Evolutionary conservation across 345 rosid species (phyloP).

Genomic region (Anastatica hierochuntica): DNA sequence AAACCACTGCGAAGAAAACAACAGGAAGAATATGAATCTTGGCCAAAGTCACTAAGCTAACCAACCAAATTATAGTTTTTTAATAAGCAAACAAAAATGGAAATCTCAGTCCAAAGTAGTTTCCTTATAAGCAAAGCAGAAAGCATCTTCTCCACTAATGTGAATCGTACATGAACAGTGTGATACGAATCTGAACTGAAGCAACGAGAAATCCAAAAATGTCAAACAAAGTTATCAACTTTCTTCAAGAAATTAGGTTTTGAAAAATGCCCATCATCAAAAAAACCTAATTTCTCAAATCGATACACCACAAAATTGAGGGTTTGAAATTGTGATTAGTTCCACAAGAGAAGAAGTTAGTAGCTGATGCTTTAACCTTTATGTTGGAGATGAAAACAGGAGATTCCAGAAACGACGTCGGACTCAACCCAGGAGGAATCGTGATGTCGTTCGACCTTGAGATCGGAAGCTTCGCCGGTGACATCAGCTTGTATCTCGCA

Average conservation of each 20-base stretch:
- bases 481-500: slow-evolving; percentile 89
- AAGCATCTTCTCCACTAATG: slow-evolving; percentile 14
- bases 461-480: slow-evolving; percentile 99
- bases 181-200: slow-evolving; percentile 5
- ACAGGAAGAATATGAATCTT: slow-evolving; percentile 14
- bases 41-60: slow-evolving; percentile 8
- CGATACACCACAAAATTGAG: not conserved
- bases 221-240: not conserved
- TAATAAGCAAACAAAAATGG: slow-evolving; percentile 11
- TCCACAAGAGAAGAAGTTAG: not conserved
- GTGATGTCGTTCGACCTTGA: slow-evolving; percentile 66
- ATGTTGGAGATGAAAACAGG: slow-evolving; percentile 87
- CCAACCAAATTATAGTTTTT: slow-evolving; percentile 11
- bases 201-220: slow-evolving; percentile 12
- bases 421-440: slow-evolving; percentile 83
- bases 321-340: not conserved
- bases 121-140: slow-evolving; percentile 8
- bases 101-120: slow-evolving; percentile 1
- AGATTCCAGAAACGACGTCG: slow-evolving; percentile 88
- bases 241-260: no score
- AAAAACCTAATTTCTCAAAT: slow-evolving; percentile 17
- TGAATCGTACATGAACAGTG: slow-evolving; percentile 3
- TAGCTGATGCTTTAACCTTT: slow-evolving; percentile 41
- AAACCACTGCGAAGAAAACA: slow-evolving; percentile 25
- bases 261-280: not conserved